phyloP scores from a whole-genome alignment of 2,329 filamentous ascomycete genomes.

The Trichoderma guizhouense region DNA sequence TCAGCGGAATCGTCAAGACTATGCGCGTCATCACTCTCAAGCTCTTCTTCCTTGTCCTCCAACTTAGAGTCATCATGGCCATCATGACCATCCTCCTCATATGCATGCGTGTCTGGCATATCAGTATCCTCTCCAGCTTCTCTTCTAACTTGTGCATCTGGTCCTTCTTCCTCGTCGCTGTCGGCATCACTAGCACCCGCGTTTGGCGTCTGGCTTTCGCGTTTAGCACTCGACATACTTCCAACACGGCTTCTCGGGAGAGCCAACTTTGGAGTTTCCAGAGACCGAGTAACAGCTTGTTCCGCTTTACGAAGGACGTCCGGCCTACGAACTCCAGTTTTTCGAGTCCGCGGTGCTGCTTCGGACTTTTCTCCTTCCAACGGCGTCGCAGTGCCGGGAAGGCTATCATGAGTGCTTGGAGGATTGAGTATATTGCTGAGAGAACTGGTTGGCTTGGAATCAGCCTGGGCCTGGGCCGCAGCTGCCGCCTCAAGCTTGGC shows the following conservation, averaged over 20 bases:
- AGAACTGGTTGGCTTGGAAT: constrained; percentile 33
- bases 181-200: constrained; percentile 35
- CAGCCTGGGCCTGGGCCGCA: constrained; percentile 20
- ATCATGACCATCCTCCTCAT: constrained; percentile 30
- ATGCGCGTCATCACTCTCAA: constrained; percentile 36
- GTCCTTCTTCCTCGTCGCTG: constrained; percentile 41
- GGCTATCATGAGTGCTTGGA: constrained; percentile 38
- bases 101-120: constrained; percentile 41
- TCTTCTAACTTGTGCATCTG: constrained; percentile 38
- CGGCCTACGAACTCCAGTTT: constrained; percentile 48
- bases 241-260: constrained; percentile 47
- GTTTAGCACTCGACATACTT: constrained; percentile 51
- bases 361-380: constrained; percentile 42
- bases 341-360: constrained; percentile 39
- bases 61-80: constrained; percentile 28
- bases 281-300: constrained; percentile 49
- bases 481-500: constrained; percentile 32
- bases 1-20: constrained; percentile 65
- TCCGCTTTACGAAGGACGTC: constrained; percentile 62
- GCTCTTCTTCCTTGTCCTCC: constrained; percentile 29
- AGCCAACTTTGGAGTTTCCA: constrained; percentile 47
- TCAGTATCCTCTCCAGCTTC: constrained; percentile 38
- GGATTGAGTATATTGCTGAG: constrained; percentile 44
- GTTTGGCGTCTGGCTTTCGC: constrained; percentile 40
- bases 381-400: constrained; percentile 34